Base-by-base conservation (phyloP, 148 eudicot genomes). In the Arbutus unedo region DNA sequence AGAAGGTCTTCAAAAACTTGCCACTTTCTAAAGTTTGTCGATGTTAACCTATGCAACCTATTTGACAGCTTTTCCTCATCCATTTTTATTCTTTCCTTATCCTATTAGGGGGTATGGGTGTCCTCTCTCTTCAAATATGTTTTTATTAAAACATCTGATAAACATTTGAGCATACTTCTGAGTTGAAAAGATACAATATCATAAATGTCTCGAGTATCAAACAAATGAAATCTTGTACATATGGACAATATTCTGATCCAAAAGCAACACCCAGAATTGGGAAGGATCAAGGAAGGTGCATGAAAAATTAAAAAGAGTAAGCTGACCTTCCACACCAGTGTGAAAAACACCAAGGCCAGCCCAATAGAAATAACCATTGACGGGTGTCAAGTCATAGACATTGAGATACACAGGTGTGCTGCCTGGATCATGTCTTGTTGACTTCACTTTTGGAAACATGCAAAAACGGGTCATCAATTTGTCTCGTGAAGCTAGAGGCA, bases 291-390 rank as follows among this genome's bases (percentile, higher is more conserved):
- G 51, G 41, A 81, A 54, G 47, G 80, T 68, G 48, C 38, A 73
- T 79, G 56, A 43, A 83, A 0, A 59, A 43, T 60, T 31, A 67
- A 60, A 67, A 54, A 82, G 13, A 57, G 45, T 73, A 77, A 60
- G 57, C 82, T 70, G 21, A 95, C 98, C 98, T 93, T 93, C 95
- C 23, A 95, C 84, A 31, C 98, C 98, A 71, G 97, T 81, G 91
- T 95, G 98, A 81, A 90, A 95, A 77, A 93, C 87, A 77, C 98
- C 98, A 84, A 93, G 83, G 79, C 98, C 98, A 16, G 97, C 98
- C 98, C 98, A 95, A 81, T 91, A 95, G 83, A 90, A 78, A 81
- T 92, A 95, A 78, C 98, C 98, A 82, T 95, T 95, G 53, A 84
- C 25, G 14, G 93, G 92, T 68, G 98, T 93, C 88, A 95, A 90